These are phyloP conservation scores for Xylaria cubensis DNA, from an alignment of 495 filamentous ascomycete genomes.

Conservation along the genomic window DNA sequence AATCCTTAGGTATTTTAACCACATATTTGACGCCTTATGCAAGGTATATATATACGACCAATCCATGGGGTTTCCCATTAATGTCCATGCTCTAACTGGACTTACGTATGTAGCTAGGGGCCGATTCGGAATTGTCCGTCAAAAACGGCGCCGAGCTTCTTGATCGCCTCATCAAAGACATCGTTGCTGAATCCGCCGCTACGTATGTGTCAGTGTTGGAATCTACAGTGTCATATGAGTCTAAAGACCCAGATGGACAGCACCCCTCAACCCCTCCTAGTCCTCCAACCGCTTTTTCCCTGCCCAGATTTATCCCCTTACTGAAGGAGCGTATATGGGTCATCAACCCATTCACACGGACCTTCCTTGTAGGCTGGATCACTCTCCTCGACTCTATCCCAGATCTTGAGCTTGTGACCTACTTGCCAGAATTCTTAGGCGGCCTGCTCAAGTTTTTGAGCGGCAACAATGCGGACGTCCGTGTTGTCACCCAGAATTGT, in stretches of 20 bases:
- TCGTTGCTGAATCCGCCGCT: conserved; percentile 94
- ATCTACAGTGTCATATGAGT: conserved; percentile 57
- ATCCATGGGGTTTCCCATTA: not conserved
- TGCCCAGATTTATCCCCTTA: conserved; percentile 89
- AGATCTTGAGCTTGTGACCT: conserved; percentile 92
- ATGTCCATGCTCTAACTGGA: conserved; percentile 8
- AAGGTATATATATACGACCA: conserved; percentile 66
- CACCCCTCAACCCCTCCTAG: conserved; percentile 53
- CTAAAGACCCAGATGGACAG: conserved; percentile 48
- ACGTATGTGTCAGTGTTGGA: conserved; percentile 92
- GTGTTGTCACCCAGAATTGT: conserved; percentile 85
- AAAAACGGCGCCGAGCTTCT: conserved; percentile 98
- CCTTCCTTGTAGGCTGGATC: conserved; percentile 96
- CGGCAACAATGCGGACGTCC: conserved; percentile 89
- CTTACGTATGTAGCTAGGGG: conserved; percentile 71
- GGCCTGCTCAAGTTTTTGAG: conserved; percentile 93
- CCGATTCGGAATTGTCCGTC: conserved; percentile 94
- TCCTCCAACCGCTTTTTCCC: conserved; percentile 85
- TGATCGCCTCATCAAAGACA: conserved; percentile 96
- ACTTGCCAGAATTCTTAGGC: conserved; percentile 88
- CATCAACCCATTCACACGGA: conserved; percentile 90
- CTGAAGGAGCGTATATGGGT: conserved; percentile 92
- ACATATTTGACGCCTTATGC: conserved; percentile 95
- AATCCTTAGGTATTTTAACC: conserved; percentile 94
- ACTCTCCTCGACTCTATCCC: conserved; percentile 95